phyloP scores from a whole-genome alignment of 208 protist species.

The Leishmania braziliensis region DNA sequence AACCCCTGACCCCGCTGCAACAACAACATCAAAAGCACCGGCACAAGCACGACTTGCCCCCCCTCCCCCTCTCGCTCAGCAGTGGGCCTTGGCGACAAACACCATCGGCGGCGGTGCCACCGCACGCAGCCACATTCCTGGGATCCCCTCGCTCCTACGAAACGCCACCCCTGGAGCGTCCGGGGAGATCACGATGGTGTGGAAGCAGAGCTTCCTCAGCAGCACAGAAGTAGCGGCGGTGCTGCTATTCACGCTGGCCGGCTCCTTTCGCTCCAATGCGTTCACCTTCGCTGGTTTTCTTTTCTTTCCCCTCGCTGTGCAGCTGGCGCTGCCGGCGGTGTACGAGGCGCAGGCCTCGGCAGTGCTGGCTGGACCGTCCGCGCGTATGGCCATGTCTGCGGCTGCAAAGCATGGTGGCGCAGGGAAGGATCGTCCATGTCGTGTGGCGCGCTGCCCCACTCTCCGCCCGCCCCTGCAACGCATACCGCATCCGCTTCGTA shows the following conservation, averaged over 20 bases:
- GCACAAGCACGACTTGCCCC: background rate
- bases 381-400: constrained; percentile 30
- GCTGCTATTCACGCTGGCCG: constrained; percentile 52
- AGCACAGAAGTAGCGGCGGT: constrained; percentile 35
- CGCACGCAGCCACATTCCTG: background rate
- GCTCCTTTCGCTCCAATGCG: constrained; percentile 66
- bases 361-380: constrained; percentile 28
- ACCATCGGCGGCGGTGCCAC: background rate
- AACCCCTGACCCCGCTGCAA: background rate
- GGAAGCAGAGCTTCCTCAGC: constrained; percentile 20
- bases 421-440: background rate
- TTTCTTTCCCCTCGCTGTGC: constrained; percentile 63
- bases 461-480: constrained; percentile 25
- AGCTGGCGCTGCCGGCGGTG: constrained; percentile 24
- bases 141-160: constrained; percentile 1
- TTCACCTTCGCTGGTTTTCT: constrained; percentile 63
- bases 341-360: constrained; percentile 25
- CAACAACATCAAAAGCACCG: background rate
- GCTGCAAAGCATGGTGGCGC: background rate
- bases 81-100: background rate
- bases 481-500: constrained; percentile 44
- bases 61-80: constrained; percentile 1
- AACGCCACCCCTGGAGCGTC: background rate
- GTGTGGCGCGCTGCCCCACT: constrained; percentile 1
- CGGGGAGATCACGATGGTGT: constrained; percentile 9